Evolutionary conservation across 257 asterid species (phyloP), one percentile per base, ranked within the genome.

Genomic region (Oldenlandia corymbosa): DNA sequence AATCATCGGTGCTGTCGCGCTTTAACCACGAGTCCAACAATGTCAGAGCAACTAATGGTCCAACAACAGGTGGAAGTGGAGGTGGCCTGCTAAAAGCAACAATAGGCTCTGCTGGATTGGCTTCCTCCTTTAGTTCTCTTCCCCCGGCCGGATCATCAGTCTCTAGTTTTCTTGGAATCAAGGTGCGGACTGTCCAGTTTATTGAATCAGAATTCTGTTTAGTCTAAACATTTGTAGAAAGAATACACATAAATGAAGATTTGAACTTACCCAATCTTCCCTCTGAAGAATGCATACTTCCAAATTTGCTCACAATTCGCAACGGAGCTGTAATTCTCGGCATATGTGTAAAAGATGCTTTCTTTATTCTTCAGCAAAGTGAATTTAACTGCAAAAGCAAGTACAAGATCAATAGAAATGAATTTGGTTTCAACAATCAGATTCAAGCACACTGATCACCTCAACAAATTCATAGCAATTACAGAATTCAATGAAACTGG

Each of bases 31-130:
- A 71, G 43, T 82, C 85, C 54, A 85, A 69, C 79, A 88, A 7
- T 0, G 87, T 74, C 28, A 81, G 71, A 65, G 80, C 91, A 65
- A 85, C 71, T 71, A 88, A 54, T 10, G 94, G 82, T n/a, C 91
- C 94, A 16, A 88, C 73, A 52, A 81, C 74, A 0, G 91, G 91
- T 14, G 89, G 78, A 28, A 81, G 67, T 1, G 79, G 87, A 0
- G 89, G 86, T 1, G 89, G 88, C 62, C 81, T 75, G 72, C 90
- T 72, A 75, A 79, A 78, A 55, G 91, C 84, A 68, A 74, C 86
- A 26, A 76, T 62, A 1, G 91, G 82, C 53, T 72, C 82, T 0
- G 86, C 82, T 0, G 86, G 78, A 53, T 73, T 79, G 7, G 68
- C 72, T 36, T 76, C 66, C 34, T 68, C 79, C 63, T 65, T 64